phyloP scores from a whole-genome alignment of 202 grass and related monocot genomes.

The Saccharum hybrid region DNA sequence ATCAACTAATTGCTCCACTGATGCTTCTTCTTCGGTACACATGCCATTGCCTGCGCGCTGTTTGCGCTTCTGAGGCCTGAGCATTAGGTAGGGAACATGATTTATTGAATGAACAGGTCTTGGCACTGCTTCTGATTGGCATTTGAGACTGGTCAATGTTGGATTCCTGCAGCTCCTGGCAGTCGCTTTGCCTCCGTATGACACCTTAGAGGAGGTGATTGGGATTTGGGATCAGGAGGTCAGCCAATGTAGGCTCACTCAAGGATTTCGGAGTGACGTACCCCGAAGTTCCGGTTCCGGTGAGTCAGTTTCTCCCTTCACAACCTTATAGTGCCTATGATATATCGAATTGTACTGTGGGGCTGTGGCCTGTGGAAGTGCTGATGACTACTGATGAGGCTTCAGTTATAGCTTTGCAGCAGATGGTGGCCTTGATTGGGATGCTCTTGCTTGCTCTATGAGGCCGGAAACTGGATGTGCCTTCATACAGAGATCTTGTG shows the following conservation, averaged over 20 bases:
- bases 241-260: conserved; percentile 73
- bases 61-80: conserved; percentile 89
- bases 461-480: conserved; percentile 74
- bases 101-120: neutral
- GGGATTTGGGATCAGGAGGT: conserved; percentile 61
- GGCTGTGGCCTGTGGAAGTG: neutral
- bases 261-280: conserved; percentile 84
- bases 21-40: conserved; percentile 86
- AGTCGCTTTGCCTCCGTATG: conserved; percentile 74
- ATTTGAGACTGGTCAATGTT: conserved; percentile 16
- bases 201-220: conserved; percentile 90
- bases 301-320: conserved; percentile 39
- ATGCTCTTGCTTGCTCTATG: conserved; percentile 59
- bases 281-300: conserved; percentile 70
- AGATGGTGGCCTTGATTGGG: conserved; percentile 83
- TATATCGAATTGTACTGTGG: neutral
- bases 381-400: conserved; percentile 12
- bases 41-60: conserved; percentile 85
- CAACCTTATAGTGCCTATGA: neutral
- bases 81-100: conserved; percentile 61
- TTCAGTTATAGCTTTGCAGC: conserved; percentile 73
- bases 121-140: neutral
- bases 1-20: neutral
- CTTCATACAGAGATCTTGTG: conserved; percentile 91
- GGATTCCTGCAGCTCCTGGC: conserved; percentile 70